Base-by-base conservation (phyloP, 2,329 filamentous ascomycete species). In the Neoarthrinium moseri region DNA sequence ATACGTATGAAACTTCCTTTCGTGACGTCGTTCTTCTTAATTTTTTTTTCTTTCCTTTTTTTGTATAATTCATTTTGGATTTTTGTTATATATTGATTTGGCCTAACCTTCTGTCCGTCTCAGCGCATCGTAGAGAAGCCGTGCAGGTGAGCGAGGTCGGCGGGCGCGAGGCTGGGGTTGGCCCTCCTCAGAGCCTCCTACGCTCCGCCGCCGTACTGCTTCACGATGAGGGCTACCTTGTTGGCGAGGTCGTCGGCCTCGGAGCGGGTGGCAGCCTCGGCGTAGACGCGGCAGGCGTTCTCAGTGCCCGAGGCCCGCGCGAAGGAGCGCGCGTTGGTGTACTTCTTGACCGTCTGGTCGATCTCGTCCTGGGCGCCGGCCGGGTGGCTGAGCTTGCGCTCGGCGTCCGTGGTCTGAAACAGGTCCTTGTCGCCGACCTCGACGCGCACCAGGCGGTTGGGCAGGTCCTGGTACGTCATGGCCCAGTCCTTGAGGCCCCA, bases 401-500 rank as follows among this genome's bases (percentile, higher is more conserved):
- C 94, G 2, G 94, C 94, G 55, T 96, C 91, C 1, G 89, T 91
- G 1, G 92, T 90, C 68, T 88, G 83, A 80, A 96, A 99, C 41
- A 90, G 80, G 56, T 89, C 89, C 64, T 95, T 89, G 72, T 96
- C 84, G 42, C 77, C 78, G 43, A 99, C 94, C 63, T 95, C 87
- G 51, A 97, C 91, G 50, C 91, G 89, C 47, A 95, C 87, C n/a
- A 99, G 84, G 23, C 91, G 86, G 73, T 96, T 97, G 43, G 94
- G 94, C 12, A 97, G 83, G 66, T 99, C 94, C 20, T 82, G 87
- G 73, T 99, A 99, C 5, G 91, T 96, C 53, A 83, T 81, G 51
- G 91, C 84, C 94, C 94, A 99, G 65, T 97, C 90, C 64, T 86
- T 85, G 36, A 91, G 84, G 21, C 81, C 84, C 91, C 91, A 99